Percentiles rank a stretch among this genome's conserved stretches.
Conservation (phyloP, 2,329 filamentous ascomycete genomes). For the Penicillium palitans region DNA sequence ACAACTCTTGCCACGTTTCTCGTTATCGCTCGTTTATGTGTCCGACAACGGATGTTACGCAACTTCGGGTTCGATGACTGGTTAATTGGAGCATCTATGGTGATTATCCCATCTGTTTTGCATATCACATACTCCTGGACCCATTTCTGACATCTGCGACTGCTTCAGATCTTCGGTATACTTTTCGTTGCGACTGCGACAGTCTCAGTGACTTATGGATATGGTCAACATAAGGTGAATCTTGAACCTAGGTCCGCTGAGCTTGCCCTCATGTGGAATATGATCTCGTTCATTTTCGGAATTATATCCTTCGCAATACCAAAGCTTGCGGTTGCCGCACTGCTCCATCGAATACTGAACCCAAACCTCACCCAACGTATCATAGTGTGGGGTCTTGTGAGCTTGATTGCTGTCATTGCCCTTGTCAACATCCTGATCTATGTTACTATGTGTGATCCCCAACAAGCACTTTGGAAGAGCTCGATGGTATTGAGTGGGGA, state of each 20-base stretch:
- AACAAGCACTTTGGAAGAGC: constrained; percentile 40
- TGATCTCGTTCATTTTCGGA: constrained; percentile 27
- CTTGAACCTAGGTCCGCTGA: constrained; percentile 26
- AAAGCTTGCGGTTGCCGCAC: constrained; percentile 27
- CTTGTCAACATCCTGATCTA: constrained; percentile 40
- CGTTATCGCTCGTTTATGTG: constrained; percentile 34
- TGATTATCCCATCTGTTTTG: constrained; percentile 12
- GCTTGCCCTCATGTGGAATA: constrained; percentile 23
- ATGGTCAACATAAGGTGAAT: constrained; percentile 40
- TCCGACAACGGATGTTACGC: constrained; percentile 31
- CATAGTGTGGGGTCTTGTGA: constrained; percentile 26
- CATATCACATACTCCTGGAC: neutral
- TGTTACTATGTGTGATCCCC: constrained; percentile 44
- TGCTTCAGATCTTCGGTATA: constrained; percentile 36
- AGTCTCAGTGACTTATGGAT: constrained; percentile 40
- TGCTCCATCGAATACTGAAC: constrained; percentile 26
- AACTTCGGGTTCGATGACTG: constrained; percentile 41
- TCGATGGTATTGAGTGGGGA: constrained; percentile 17
- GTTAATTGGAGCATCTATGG: constrained; percentile 35
- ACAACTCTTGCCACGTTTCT: constrained; percentile 32
- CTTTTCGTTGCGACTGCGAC: constrained; percentile 36
- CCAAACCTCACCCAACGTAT: constrained; percentile 13
- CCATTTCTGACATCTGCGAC: neutral
- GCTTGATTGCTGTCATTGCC: constrained; percentile 32
- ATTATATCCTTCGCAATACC: constrained; percentile 28